These are phyloP conservation scores for Excoecaria agallocha DNA, from an alignment of 345 rosid species.

Conservation along the genomic window DNA sequence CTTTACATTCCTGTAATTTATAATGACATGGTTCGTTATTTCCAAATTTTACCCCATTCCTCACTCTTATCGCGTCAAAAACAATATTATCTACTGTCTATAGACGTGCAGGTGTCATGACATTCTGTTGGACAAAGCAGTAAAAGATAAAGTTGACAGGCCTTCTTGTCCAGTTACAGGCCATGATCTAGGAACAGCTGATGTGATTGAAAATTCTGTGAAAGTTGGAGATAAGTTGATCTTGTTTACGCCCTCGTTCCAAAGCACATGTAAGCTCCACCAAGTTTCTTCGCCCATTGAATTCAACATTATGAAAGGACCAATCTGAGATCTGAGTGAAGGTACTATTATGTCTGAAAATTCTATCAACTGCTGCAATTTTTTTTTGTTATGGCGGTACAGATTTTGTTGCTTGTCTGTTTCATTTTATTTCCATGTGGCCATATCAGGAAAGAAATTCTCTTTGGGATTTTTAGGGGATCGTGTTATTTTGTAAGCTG, in stretches of 20 bases:
- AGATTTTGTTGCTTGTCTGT: neutral
- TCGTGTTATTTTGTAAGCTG: neutral
- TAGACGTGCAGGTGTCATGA: constrained; percentile 88
- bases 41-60: neutral
- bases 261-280: constrained; percentile 40
- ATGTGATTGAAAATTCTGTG: constrained; percentile 57
- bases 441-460: constrained; percentile 10
- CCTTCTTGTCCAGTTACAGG: constrained; percentile 54
- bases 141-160: constrained; percentile 29
- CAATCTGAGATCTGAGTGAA: constrained; percentile 66
- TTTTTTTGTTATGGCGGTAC: neutral
- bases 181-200: constrained; percentile 39
- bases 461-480: neutral
- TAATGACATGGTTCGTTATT: constrained; percentile 1
- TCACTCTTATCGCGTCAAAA: too few species aligned
- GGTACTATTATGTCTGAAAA: constrained; percentile 38
- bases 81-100: constrained; percentile 15
- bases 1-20: neutral
- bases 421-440: constrained; percentile 12
- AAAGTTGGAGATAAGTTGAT: constrained; percentile 61
- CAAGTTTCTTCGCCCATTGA: constrained; percentile 49
- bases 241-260: constrained; percentile 58
- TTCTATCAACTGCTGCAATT: neutral
- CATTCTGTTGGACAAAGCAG: constrained; percentile 32
- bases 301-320: constrained; percentile 65